Conservation (phyloP, 2,329 filamentous ascomycete species). For the Cladosporium austrohemisphaericum region DNA sequence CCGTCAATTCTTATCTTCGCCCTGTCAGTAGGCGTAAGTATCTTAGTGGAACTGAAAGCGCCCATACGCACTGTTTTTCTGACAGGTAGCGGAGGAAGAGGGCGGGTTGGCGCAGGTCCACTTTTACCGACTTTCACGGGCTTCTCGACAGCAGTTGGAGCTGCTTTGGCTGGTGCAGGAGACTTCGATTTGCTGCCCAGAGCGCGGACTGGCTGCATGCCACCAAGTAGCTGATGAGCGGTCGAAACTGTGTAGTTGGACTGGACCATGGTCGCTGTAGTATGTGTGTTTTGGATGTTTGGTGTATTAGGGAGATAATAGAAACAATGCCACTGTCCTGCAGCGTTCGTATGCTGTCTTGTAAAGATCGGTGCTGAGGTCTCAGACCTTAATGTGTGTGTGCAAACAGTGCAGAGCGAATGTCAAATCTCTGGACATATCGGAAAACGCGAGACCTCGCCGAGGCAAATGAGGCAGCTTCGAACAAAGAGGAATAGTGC, state of each 20-base stretch:
- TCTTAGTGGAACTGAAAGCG: constrained; percentile 2
- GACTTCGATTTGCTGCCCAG: constrained; percentile 9
- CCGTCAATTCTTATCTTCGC: not conserved
- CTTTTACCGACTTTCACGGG: not conserved
- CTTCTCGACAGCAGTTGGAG: not conserved
- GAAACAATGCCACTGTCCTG: constrained; percentile 4
- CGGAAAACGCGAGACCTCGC: too few species aligned
- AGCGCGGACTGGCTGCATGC: constrained; percentile 2
- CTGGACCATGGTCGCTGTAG: constrained; percentile 3
- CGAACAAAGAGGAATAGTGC: constrained; percentile 2
- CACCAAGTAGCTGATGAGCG: constrained; percentile 5
- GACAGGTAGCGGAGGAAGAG: constrained; percentile 1
- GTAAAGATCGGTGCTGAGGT: constrained; percentile 4
- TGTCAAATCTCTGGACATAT: not conserved
- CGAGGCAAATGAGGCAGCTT: not conserved
- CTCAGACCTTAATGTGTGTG: constrained; percentile 1
- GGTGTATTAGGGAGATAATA: too few species aligned
- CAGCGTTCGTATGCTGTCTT: constrained; percentile 8
- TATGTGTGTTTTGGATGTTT: not conserved
- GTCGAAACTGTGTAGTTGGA: constrained; percentile 11
- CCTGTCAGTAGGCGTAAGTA: not conserved
- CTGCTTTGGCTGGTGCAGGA: not conserved
- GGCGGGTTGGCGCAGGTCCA: not conserved
- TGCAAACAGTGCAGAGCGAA: not conserved
- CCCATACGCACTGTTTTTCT: not conserved